Conservation (phyloP, 2,329 filamentous ascomycete species). For the Aplosporella prunicola region DNA sequence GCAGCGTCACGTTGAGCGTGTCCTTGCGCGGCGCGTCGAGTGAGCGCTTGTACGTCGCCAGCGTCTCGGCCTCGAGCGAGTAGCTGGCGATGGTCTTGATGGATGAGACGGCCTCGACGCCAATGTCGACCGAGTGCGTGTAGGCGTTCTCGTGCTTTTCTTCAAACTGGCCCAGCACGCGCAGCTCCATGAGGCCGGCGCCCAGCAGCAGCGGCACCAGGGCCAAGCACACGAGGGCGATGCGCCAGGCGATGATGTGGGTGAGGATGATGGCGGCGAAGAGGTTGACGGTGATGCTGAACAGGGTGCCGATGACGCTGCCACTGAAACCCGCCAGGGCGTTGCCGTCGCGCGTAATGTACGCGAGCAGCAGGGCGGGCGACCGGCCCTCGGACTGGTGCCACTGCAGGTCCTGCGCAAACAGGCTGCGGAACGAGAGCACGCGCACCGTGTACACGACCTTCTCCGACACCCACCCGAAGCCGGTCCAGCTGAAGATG, state of each 20-base stretch:
- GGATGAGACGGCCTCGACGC: conserved; percentile 42
- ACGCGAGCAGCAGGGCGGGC: conserved; percentile 52
- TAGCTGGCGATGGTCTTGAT: conserved; percentile 45
- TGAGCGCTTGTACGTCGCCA: conserved; percentile 37
- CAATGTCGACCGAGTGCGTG: conserved; percentile 41
- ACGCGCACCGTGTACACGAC: conserved; percentile 55
- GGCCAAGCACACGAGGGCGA: conserved; percentile 62
- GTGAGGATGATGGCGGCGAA: conserved; percentile 58
- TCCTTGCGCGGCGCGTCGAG: conserved; percentile 40
- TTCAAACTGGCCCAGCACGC: conserved; percentile 51
- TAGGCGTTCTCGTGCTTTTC: conserved; percentile 43
- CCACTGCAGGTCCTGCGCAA: conserved; percentile 61
- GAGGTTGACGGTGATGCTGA: conserved; percentile 60
- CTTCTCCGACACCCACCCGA: conserved; percentile 53
- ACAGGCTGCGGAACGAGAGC: conserved; percentile 54
- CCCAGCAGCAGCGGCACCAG: conserved; percentile 60
- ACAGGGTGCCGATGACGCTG: conserved; percentile 59
- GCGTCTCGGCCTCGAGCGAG: conserved; percentile 42
- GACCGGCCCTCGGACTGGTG: conserved; percentile 57
- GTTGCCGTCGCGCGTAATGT: conserved; percentile 61
- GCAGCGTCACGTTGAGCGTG: conserved; percentile 39
- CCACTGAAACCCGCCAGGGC: conserved; percentile 60
- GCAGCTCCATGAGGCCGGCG: conserved; percentile 59
- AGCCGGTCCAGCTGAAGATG: conserved; percentile 48
- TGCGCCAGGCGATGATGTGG: conserved; percentile 66